Evolutionary conservation across 2,329 filamentous ascomycete genomes (phyloP).

Genomic region (Xylariaceae sp.): DNA sequence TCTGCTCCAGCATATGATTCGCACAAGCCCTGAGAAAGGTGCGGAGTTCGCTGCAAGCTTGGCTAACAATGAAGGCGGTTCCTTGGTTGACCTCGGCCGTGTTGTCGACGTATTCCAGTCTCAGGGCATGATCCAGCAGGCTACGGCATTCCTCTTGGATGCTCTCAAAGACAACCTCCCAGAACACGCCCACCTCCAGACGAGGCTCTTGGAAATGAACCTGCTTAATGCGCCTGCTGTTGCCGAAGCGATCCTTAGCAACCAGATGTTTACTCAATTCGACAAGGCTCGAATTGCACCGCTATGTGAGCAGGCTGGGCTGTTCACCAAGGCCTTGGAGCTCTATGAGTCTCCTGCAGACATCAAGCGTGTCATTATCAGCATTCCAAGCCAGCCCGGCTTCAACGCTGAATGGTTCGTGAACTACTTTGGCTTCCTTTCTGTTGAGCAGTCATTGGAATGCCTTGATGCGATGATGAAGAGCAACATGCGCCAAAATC

Average conservation of each 20-base stretch:
- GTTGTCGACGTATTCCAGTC: conserved; percentile 98
- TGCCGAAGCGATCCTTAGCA: conserved; percentile 93
- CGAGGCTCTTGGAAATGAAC: conserved; percentile 96
- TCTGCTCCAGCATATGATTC: conserved; percentile 85
- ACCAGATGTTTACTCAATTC: conserved; percentile 98
- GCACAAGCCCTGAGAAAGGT: conserved; percentile 87
- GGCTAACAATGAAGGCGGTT: conserved; percentile 80
- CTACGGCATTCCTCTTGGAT: conserved; percentile 95
- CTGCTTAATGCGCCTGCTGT: conserved; percentile 93
- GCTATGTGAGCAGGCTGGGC: conserved; percentile 87
- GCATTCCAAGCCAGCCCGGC: conserved; percentile 75
- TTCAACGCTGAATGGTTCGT: conserved; percentile 88
- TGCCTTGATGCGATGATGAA: conserved; percentile 96
- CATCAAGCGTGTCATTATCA: conserved; percentile 85
- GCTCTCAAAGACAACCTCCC: conserved; percentile 91
- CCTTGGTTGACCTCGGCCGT: conserved; percentile 85
- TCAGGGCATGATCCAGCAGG: conserved; percentile 95
- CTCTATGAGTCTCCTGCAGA: conserved; percentile 86
- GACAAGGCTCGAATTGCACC: conserved; percentile 84
- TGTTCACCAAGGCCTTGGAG: conserved; percentile 82
- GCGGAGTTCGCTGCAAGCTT: conserved; percentile 91
- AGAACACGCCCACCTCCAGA: conserved; percentile 90
- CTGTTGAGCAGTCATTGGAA: conserved; percentile 89
- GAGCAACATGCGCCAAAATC: conserved; percentile 91
- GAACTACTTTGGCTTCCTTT: conserved; percentile 88